Evolutionary conservation across 257 asterid species (phyloP), one percentile per base, ranked within the genome.

Genomic region (Fraxinus excelsior): DNA sequence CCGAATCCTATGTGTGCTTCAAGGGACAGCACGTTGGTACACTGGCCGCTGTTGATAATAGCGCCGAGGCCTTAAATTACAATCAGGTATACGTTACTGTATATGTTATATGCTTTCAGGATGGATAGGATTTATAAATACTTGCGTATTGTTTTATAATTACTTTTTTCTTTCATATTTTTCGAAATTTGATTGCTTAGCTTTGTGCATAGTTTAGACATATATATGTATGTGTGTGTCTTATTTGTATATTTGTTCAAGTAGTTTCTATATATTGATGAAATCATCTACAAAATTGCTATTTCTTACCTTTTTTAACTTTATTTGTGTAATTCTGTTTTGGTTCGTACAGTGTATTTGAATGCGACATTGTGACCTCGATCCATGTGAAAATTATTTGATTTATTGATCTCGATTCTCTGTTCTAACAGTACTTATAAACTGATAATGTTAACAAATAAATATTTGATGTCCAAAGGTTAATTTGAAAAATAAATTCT

Each of bases 1-100:
- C 70, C 51, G 51, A 8, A 40, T 75, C 91, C 7, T 85, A 76
- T 46, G 87, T 83, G 34, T 19, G 23, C 72, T 83, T 62, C 79
- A 87, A 80, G 62, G 89, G 84, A n/a, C 77, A 76, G 78, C 68
- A 79, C 11, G 89, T 87, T 46, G 89, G 91, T 31, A 60, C 87
- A 21, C 70, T 87, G 32, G 93, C 93, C 3, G 88, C 90, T 78
- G 76, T 76, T 44, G 85, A 60, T 72, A 29, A 75, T 23, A 83
- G 82, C 44, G 53, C 74, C 49, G 93, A 88, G 79, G 81, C 86
- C 66, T 80, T 86, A 82, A 88, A 88, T 70, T 88, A 88, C 82
- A 87, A 88, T 84, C 91, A 88, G 91, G 93, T 88, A 71, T 2
- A 16, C 12, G 66, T 58, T 56, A 21, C 23, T 12, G 51, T 42